phyloP scores from a whole-genome alignment of 768 basidiomycete genomes.

The Chlorophyllum brunneum region DNA sequence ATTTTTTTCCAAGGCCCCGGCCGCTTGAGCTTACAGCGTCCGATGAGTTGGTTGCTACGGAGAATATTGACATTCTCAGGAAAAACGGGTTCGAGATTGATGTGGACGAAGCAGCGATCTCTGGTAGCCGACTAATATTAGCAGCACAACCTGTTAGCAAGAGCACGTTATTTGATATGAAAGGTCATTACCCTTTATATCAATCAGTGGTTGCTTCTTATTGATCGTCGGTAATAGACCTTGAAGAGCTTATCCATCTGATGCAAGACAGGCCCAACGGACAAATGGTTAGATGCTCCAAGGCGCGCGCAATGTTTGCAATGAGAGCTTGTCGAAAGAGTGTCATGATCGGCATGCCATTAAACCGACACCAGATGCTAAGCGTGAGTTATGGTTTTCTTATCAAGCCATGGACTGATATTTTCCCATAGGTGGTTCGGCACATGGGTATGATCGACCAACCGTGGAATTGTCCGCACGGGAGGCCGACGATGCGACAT shows the following conservation, averaged over 20 bases:
- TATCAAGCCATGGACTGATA: background rate
- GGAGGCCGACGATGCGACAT: conserved; percentile 81
- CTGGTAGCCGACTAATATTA: conserved; percentile 51
- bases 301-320: conserved; percentile 94
- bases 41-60: conserved; percentile 84
- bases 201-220: background rate
- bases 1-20: conserved; percentile 54
- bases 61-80: conserved; percentile 79
- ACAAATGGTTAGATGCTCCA: conserved; percentile 87
- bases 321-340: conserved; percentile 94
- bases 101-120: conserved; percentile 39
- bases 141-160: conserved; percentile 89
- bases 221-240: conserved; percentile 45
- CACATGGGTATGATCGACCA: conserved; percentile 86
- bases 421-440: conserved; percentile 51
- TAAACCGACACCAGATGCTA: conserved; percentile 77
- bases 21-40: conserved; percentile 80
- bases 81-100: conserved; percentile 89
- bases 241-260: conserved; percentile 89
- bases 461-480: conserved; percentile 89
- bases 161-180: conserved; percentile 82
- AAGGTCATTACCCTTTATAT: conserved; percentile 47
- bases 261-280: conserved; percentile 75
- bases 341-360: conserved; percentile 90
- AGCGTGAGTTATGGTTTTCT: conserved; percentile 38